These are phyloP conservation scores for Microbotryomycetes sp. DNA, from an alignment of 1,284 basidiomycete species.

Conservation along the genomic window DNA sequence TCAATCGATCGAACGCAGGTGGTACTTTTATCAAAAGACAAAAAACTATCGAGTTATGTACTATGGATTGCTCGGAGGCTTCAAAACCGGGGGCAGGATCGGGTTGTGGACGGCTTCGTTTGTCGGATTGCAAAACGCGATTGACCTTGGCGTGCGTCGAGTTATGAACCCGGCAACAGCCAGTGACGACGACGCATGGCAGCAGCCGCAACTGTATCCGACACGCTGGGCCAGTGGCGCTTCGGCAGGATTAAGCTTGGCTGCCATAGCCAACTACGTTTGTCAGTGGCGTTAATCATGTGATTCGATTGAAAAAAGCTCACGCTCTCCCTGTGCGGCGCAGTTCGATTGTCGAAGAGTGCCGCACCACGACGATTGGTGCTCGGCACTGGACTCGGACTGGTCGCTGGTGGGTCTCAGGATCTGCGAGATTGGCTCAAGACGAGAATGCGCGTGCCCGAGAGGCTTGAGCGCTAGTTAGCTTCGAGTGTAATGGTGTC, in stretches of 20 bases:
- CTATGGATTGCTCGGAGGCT: constrained; percentile 62
- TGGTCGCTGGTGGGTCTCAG: constrained; percentile 27
- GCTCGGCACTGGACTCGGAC: constrained; percentile 29
- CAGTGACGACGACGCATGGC: background rate
- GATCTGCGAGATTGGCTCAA: constrained; percentile 27
- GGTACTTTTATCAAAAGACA: constrained; percentile 88
- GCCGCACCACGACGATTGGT: constrained; percentile 15
- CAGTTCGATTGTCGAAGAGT: constrained; percentile 30
- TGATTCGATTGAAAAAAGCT: too few relatives aligned
- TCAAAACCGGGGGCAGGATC: constrained; percentile 54
- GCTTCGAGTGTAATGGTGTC: background rate
- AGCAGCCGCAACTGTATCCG: background rate
- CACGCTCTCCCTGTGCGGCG: too few relatives aligned
- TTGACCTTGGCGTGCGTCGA: constrained; percentile 5
- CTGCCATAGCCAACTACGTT: constrained; percentile 17
- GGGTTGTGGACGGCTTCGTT: constrained; percentile 42
- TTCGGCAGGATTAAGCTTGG: constrained; percentile 19
- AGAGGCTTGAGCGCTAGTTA: background rate
- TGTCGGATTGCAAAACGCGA: constrained; percentile 25
- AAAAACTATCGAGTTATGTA: constrained; percentile 78
- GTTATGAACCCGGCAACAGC: background rate
- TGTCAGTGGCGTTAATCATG: constrained; percentile 27
- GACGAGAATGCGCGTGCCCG: background rate
- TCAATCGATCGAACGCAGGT: constrained; percentile 38
- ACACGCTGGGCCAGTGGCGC: constrained; percentile 23